A percentile compares a stretch with the other conserved stretches of the same genome.
Conservation (phyloP, 2,329 filamentous ascomycete genomes). For the Fusarium tricinctum region DNA sequence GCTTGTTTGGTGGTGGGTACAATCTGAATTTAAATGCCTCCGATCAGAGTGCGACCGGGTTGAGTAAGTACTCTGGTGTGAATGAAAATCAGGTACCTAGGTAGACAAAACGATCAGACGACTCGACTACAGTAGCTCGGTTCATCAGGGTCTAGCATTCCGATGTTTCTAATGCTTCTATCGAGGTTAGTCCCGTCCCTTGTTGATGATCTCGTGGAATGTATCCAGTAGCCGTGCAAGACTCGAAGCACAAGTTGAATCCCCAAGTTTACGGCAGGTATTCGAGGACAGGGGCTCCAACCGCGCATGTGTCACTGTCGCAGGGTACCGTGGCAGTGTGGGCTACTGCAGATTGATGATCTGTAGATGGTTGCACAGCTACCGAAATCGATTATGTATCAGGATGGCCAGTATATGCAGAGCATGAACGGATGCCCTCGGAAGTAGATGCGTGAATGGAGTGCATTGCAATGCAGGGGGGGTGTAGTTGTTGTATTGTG, state of each 20-base stretch:
- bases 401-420: conserved; percentile 19
- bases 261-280: conserved; percentile 20
- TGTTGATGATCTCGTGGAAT: conserved; percentile 28
- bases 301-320: conserved; percentile 35
- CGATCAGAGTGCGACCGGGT: not conserved
- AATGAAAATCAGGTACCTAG: not conserved
- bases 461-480: not conserved
- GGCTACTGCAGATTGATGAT: conserved; percentile 41
- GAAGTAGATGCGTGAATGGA: conserved; percentile 21
- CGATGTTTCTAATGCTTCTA: not conserved
- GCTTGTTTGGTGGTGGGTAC: not conserved
- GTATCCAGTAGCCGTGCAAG: conserved; percentile 15
- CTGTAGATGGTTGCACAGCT: conserved; percentile 34
- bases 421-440: not conserved
- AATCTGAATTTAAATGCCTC: not conserved
- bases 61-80: not conserved
- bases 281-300: conserved; percentile 30
- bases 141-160: too few relatives aligned
- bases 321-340: conserved; percentile 20
- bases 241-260: conserved; percentile 30
- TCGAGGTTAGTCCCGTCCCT: conserved; percentile 13
- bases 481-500: not conserved
- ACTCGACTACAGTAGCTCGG: too few relatives aligned
- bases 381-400: conserved; percentile 24
- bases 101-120: not conserved